These are phyloP conservation scores for Acorus gramineus DNA, from an alignment of 106 monocot species.

Conservation along the genomic window DNA sequence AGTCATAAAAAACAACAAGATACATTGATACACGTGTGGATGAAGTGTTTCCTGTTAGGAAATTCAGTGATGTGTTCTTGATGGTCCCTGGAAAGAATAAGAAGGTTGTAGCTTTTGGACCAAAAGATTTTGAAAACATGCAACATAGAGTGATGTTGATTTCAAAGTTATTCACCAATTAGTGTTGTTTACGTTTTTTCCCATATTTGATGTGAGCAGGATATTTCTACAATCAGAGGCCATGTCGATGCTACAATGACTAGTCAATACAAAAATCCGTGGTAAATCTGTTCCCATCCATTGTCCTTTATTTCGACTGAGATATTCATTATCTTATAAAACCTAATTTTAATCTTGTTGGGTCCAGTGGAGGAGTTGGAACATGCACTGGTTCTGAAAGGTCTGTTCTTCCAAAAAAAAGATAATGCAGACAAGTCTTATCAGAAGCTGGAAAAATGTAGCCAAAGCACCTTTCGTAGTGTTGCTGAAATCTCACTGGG, in stretches of 20 bases:
- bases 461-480: conserved; percentile 45
- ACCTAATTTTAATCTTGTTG: neutral
- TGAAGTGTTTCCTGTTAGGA: conserved; percentile 50
- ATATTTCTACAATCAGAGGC: too few relatives aligned
- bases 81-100: conserved; percentile 34
- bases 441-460: conserved; percentile 54
- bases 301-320: neutral
- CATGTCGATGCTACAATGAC: too few relatives aligned
- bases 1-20: conserved; percentile 34
- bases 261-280: neutral
- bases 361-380: conserved; percentile 20
- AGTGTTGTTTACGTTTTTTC: too few relatives aligned
- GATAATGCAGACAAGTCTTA: conserved; percentile 23
- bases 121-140: too few relatives aligned
- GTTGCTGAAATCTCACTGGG: conserved; percentile 69
- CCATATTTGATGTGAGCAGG: too few relatives aligned
- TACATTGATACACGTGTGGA: conserved; percentile 46
- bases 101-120: conserved; percentile 19
- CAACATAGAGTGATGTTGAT: too few relatives aligned
- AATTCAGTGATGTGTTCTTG: conserved; percentile 48
- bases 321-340: conserved; percentile 1
- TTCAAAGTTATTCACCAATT: too few relatives aligned
- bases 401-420: conserved; percentile 8
- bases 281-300: neutral
- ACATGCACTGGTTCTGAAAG: conserved; percentile 6